phyloP scores from a whole-genome alignment of 1,139 yeast species.

The Taiozyma sp. region DNA sequence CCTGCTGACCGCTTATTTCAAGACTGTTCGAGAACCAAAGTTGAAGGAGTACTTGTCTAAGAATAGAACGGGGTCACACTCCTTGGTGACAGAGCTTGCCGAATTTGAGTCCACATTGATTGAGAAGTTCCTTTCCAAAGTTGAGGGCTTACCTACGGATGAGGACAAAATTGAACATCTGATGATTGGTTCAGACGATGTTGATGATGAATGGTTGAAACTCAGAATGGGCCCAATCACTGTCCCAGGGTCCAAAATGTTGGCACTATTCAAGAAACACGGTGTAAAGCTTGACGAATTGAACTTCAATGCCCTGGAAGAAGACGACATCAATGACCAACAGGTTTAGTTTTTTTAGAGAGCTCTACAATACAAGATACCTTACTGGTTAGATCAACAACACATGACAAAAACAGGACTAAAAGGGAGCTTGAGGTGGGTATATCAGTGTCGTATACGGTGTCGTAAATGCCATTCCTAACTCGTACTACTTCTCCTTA shows the following conservation, averaged over 20 bases:
- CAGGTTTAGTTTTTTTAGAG: background rate
- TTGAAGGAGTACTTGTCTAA: slow-evolving; percentile 9
- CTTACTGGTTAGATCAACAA: too few relatives aligned
- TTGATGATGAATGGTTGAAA: slow-evolving; percentile 26
- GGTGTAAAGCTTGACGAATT: background rate
- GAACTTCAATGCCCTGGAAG: background rate
- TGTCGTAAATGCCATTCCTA: too few relatives aligned
- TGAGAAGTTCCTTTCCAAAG: slow-evolving; percentile 4
- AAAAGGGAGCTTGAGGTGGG: too few relatives aligned
- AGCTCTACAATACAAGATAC: background rate
- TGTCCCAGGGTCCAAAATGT: slow-evolving; percentile 1
- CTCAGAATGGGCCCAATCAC: slow-evolving; percentile 19
- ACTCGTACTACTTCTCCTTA: too few relatives aligned
- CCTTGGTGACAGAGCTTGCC: slow-evolving; percentile 16
- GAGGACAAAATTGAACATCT: slow-evolving; percentile 18
- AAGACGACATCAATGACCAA: background rate
- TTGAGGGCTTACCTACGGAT: slow-evolving; percentile 3
- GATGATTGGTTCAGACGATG: slow-evolving; percentile 21
- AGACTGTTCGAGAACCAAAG: slow-evolving; percentile 6
- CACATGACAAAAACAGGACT: too few relatives aligned
- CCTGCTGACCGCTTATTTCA: slow-evolving; percentile 19
- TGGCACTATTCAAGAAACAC: slow-evolving; percentile 1
- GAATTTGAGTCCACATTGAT: slow-evolving; percentile 13
- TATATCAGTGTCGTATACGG: too few relatives aligned
- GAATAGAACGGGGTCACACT: slow-evolving; percentile 3